phyloP scores from a whole-genome alignment of 1,139 yeast species.

The Protomyces inundatus region DNA sequence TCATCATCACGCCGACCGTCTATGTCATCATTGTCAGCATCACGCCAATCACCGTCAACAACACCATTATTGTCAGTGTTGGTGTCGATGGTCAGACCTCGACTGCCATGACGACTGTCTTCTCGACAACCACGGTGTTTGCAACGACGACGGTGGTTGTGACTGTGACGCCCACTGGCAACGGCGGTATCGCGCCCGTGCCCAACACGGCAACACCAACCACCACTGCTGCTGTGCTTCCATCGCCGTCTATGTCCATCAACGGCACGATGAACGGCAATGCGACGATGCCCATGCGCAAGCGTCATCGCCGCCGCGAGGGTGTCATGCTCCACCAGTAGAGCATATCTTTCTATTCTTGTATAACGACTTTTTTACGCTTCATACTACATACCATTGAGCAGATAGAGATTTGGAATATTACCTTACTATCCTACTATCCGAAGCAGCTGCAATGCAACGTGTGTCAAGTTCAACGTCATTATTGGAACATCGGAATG shows the following conservation, averaged over 20 bases:
- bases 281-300: not conserved
- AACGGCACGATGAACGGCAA: not conserved
- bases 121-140: constrained; percentile 6
- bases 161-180: constrained; percentile 6
- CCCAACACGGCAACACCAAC: not conserved
- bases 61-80: constrained; percentile 1
- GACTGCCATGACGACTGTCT: constrained; percentile 14
- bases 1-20: constrained; percentile 9
- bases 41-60: not conserved
- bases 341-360: not conserved
- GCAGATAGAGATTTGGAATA: not conserved
- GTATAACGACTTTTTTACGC: not conserved
- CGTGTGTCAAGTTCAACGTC: no score
- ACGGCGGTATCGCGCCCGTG: not conserved
- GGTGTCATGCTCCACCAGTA: not conserved
- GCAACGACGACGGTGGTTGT: constrained; percentile 11
- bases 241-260: not conserved
- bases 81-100: constrained; percentile 8
- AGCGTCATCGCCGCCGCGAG: not conserved
- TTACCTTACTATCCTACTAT: not conserved
- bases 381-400: not conserved
- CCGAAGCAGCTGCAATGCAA: no score
- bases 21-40: constrained; percentile 15
- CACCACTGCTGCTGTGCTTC: not conserved
- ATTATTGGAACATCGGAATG: no score